phyloP scores from a whole-genome alignment of 345 rosid species.

The Salix viminalis region DNA sequence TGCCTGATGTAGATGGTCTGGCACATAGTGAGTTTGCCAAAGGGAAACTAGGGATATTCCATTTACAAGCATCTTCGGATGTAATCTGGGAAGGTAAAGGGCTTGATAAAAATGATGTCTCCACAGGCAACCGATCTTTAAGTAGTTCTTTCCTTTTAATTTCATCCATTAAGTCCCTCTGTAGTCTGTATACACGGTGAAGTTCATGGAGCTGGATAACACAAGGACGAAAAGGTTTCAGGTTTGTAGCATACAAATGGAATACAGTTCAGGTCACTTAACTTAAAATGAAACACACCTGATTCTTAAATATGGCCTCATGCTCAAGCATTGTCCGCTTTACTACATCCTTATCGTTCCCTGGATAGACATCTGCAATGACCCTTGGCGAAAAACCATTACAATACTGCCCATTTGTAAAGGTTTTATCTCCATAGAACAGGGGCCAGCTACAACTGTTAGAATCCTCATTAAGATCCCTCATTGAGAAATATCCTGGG shows the following conservation, averaged over 20 bases:
- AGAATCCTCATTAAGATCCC: constrained; percentile 66
- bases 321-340: constrained; percentile 81
- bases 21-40: constrained; percentile 46
- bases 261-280: constrained; percentile 20
- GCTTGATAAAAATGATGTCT: constrained; percentile 51
- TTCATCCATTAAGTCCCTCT: constrained; percentile 67
- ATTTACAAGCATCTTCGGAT: constrained; percentile 57
- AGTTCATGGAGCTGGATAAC: constrained; percentile 53
- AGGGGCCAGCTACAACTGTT: constrained; percentile 59
- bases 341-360: constrained; percentile 51
- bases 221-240: constrained; percentile 12
- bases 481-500: constrained; percentile 56
- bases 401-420: constrained; percentile 46
- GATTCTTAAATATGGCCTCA: constrained; percentile 72
- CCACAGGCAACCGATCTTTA: constrained; percentile 32
- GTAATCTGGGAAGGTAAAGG: constrained; percentile 51
- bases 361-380: constrained; percentile 40
- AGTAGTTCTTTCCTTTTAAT: constrained; percentile 47
- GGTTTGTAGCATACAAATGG: constrained; percentile 20
- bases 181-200: constrained; percentile 63
- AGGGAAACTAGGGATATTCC: constrained; percentile 61
- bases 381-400: constrained; percentile 44
- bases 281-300: constrained; percentile 42
- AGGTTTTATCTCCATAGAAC: constrained; percentile 41
- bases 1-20: constrained; percentile 43